Percentiles rank a stretch among this genome's conserved stretches.
Evolutionary conservation across 768 basidiomycete species (phyloP).

Genomic region (Lactarius evosmus): DNA sequence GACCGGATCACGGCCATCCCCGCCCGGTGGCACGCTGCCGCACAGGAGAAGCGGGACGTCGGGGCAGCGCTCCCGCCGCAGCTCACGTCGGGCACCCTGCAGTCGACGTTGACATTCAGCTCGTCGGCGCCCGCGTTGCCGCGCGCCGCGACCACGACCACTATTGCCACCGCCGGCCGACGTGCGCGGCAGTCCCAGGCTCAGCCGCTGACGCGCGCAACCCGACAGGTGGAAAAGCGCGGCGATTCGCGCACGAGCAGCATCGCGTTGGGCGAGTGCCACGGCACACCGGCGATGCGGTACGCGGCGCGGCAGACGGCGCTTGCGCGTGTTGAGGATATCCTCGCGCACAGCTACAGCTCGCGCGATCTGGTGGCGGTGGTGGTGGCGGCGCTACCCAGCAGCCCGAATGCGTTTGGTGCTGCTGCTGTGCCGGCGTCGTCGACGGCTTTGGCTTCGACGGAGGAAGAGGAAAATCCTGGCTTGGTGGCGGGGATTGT

Average conservation of each 20-base stretch:
- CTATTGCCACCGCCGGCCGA: not conserved
- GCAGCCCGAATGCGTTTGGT: conserved; percentile 30
- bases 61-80: conserved; percentile 46
- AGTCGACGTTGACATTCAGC: conserved; percentile 53
- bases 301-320: conserved; percentile 32
- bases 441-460: not conserved
- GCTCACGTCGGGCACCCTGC: conserved; percentile 55
- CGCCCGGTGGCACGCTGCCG: conserved; percentile 30
- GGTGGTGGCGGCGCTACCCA: not conserved
- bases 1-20: conserved; percentile 46
- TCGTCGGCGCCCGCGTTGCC: not conserved
- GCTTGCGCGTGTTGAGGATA: conserved; percentile 33
- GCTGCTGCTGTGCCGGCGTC: not conserved
- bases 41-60: conserved; percentile 33
- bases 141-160: not conserved
- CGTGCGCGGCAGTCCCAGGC: not conserved
- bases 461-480: conserved; percentile 18
- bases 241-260: conserved; percentile 20
- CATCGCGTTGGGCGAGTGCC: conserved; percentile 12
- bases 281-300: conserved; percentile 31
- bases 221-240: not conserved
- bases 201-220: not conserved
- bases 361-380: conserved; percentile 21
- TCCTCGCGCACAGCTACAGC: conserved; percentile 34
- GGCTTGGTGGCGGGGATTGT: conserved; percentile 24